Percentiles rank a stretch among this genome's conserved stretches.
Conservation (phyloP, 2,329 filamentous ascomycete genomes). For the Microdochium paspali region DNA sequence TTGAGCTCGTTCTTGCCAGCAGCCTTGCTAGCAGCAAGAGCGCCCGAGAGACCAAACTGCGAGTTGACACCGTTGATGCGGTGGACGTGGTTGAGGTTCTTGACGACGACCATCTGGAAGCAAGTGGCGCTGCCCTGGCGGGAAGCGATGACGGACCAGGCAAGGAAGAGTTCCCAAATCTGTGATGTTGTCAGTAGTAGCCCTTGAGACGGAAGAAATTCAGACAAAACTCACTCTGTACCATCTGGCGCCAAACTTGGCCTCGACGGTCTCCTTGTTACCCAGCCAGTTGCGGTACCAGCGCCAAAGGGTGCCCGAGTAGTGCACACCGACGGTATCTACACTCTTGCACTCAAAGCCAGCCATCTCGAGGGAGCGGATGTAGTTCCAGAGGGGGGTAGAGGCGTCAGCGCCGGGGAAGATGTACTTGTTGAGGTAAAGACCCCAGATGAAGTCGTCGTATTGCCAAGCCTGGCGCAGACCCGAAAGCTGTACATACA, state of each 20-base stretch:
- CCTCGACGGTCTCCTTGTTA: conserved; percentile 85
- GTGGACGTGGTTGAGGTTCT: conserved; percentile 84
- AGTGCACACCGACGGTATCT: conserved; percentile 94
- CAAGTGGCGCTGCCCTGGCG: conserved; percentile 78
- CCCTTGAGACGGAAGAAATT: not conserved
- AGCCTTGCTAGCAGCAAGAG: conserved; percentile 29
- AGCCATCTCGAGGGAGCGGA: conserved; percentile 75
- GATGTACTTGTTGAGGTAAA: conserved; percentile 99
- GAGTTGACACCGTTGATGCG: conserved; percentile 63
- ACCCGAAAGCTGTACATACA: conserved; percentile 94
- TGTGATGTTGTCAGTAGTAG: conserved; percentile 17
- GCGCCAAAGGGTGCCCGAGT: conserved; percentile 91
- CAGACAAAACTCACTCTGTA: conserved; percentile 61
- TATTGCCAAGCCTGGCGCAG: conserved; percentile 95
- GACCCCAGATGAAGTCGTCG: conserved; percentile 93
- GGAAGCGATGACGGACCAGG: conserved; percentile 74
- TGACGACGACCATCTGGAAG: conserved; percentile 79
- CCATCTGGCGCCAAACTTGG: conserved; percentile 93
- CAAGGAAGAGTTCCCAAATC: conserved; percentile 91
- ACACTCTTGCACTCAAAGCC: conserved; percentile 87
- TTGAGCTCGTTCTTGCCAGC: not conserved
- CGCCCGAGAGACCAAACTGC: conserved; percentile 61
- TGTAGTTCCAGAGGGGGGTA: conserved; percentile 80
- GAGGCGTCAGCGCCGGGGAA: conserved; percentile 96
- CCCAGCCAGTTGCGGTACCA: conserved; percentile 99